Base-by-base conservation (phyloP, 2,329 filamentous ascomycete species). In the Cladosporium oxysporum region DNA sequence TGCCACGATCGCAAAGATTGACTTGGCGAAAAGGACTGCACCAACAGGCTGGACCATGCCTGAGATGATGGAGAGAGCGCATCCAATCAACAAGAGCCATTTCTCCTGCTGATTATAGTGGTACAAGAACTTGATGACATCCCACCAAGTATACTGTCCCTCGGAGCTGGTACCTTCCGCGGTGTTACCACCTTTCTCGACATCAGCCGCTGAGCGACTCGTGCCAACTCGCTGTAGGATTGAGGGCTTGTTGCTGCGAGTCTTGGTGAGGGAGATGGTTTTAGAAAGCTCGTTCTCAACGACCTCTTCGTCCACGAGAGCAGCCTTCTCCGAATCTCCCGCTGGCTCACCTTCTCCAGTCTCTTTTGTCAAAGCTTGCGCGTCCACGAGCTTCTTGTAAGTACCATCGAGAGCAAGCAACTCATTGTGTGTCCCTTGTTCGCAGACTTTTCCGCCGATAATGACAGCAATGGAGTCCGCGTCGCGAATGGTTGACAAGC, bases 381-480 rank as follows among this genome's bases (percentile, higher is more conserved):
- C 74, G 65, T 74, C 74, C 16, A 76, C 76, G 70, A 78, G 75
- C 61, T 72, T 73, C n/a, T 74, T 72, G 67, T 83, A 84, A 53
- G 82, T 76, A 1, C 77, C 78, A 52, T 79, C 79, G 35, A 74
- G 71, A 28, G 76, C 77, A 12, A 90, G 78, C 69, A 96, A 83
- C 50, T 87, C 84, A 8, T 92, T 87, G 69, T 96, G 92, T 0
- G 86, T 92, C 0, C 92, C 92, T 70, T 89, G 81, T 75, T 96
- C 91, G 8, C 90, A 84, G 0, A 92, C 85, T 64, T 83, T 79
- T 2, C 92, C 92, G 71, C 89, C 85, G 58, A 89, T 84, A 62
- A 96, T 77, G 1, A 96, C 92, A 8, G 93, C 81, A 63, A 96
- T 96, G 37, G 88, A 86, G 73, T 96, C 90, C 3, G 92, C 92